These are phyloP conservation scores for Termitomyces sp. DNA, from an alignment of 768 basidiomycete species.

Conservation along the genomic window DNA sequence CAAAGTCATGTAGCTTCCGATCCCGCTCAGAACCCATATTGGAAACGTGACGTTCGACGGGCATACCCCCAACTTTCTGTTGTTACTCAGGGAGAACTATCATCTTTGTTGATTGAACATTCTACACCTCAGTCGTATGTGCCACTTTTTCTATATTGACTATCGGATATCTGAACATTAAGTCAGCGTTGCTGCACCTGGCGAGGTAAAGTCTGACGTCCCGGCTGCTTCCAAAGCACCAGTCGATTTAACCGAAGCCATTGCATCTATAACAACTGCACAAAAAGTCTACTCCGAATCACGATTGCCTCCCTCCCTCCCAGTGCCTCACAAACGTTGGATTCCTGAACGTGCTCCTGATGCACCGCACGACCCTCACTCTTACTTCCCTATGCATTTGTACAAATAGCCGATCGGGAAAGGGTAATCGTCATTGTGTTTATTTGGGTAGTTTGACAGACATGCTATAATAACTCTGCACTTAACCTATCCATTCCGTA, in stretches of 20 bases:
- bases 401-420: conserved; percentile 37
- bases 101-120: conserved; percentile 77
- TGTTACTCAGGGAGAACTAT: conserved; percentile 79
- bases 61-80: conserved; percentile 90
- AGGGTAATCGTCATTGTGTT: not conserved
- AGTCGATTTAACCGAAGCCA: conserved; percentile 68
- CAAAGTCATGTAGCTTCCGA: conserved; percentile 54
- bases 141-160: not conserved
- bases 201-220: conserved; percentile 37
- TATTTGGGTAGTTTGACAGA: not conserved
- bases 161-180: not conserved
- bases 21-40: conserved; percentile 87
- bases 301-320: conserved; percentile 71
- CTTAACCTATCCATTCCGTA: not conserved
- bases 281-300: conserved; percentile 56
- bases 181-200: conserved; percentile 50
- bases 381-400: conserved; percentile 82
- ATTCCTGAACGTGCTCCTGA: conserved; percentile 62
- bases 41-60: conserved; percentile 92
- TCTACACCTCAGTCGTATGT: conserved; percentile 63
- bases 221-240: conserved; percentile 38
- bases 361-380: conserved; percentile 77
- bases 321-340: conserved; percentile 70
- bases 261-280: conserved; percentile 54
- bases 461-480: not conserved